Base-by-base conservation (phyloP, 495 filamentous ascomycete genomes). In the Venustampulla echinocandica region DNA sequence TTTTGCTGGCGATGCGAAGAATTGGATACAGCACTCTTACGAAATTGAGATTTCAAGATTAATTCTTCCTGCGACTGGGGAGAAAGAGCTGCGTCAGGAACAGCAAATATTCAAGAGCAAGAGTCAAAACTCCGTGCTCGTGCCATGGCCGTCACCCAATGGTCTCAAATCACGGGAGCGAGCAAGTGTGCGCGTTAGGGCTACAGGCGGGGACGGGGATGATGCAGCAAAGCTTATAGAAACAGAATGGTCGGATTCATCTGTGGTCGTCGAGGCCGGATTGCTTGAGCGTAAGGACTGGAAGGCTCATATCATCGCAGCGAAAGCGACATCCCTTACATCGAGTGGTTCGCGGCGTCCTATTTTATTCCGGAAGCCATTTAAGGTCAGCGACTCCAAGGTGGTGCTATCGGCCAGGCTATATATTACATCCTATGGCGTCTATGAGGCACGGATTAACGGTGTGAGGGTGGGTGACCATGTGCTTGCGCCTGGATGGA, bases 381-480 rank as follows among this genome's bases (percentile, higher is more conserved):
- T 57, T 34, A 17, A 35, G 18, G 18, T 54, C 10, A n/a, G n/a
- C n/a, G 28, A 11, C 27, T 7, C 7, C 2, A 15, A 42, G 14
- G 17, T 25, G 10, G 19, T 53, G 9, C 14, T 1, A 14, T 19
- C 5, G 10, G 69, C 69, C 0, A 57, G 66, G 3, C 52, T 79
- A 0, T 79, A 79, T 40, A 68, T 73, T 18, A 78, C 74, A 0
- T 63, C 66, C 0, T 54, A 71, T 21, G 76, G 76, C 2, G 33
- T 77, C 13, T 78, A 74, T 42, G 66, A 70, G 23, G 65, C 67
- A 2, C 63, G 58, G 13, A 65, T 78, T 38, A 77, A 79, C 55
- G 72, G 70, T 0, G 37, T 50, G 6, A 47, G 54, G 30, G 69
- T 77, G n/a, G 74, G 74, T 0, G 64, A 73, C 61, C 48, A 62